Evolutionary conservation across 2,329 filamentous ascomycete genomes (phyloP).

Genomic region (Polychaeton citri): DNA sequence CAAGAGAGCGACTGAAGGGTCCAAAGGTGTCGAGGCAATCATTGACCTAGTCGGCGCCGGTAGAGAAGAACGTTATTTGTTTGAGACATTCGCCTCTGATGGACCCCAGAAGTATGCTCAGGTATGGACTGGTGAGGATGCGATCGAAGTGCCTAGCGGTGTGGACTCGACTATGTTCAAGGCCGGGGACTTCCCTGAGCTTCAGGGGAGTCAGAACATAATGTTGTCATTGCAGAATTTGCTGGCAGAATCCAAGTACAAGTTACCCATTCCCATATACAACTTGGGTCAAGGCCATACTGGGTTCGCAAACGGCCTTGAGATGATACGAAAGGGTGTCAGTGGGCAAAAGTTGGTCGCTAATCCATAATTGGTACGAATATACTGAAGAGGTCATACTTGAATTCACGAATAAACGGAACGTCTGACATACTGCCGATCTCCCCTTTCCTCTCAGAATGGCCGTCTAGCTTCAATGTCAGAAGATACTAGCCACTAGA

Average conservation of each 20-base stretch:
- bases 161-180: background rate
- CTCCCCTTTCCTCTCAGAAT: too few species aligned
- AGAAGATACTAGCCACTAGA: too few species aligned
- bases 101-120: background rate
- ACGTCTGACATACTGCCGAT: too few species aligned
- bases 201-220: background rate
- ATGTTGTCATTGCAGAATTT: background rate
- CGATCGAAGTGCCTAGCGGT: background rate
- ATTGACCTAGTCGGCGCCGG: background rate
- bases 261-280: background rate
- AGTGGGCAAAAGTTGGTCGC: background rate
- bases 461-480: too few species aligned
- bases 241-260: background rate
- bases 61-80: background rate
- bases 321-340: background rate
- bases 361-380: too few species aligned
- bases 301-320: background rate
- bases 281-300: background rate
- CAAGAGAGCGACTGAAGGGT: background rate
- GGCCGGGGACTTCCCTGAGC: background rate
- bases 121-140: background rate
- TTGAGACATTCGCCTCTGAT: background rate
- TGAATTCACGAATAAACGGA: too few species aligned
- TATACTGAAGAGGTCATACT: too few species aligned
- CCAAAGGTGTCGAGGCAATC: background rate